Evolutionary conservation across 129 eudicot genomes (phyloP), one percentile per base, ranked within the genome.

Genomic region (Glebionis coronaria): DNA sequence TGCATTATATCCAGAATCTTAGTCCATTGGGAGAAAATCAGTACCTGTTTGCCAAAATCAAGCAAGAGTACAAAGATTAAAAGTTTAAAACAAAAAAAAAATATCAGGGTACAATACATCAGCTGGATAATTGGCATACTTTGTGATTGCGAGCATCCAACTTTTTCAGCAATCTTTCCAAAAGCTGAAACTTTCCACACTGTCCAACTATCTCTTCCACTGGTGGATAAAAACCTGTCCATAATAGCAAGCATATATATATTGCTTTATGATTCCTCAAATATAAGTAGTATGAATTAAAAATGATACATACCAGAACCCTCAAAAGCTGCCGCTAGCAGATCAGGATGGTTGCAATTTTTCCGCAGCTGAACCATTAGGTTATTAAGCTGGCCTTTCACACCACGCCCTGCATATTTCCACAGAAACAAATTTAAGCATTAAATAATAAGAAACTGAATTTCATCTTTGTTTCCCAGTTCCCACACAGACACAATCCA

Each of bases 301-400:
- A 44, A 27, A 53, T 9, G 67, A 29, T 9, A 84, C 99, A 70
- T 87, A 94, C 97, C 81, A 19, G 99, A 86, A 53, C 88, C 97
- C 82, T 84, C 94, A 74, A 81, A 89, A 44, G 75, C 88, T 16
- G 95, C 80, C 77, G 84, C 90, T 72, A 94, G 64, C 5, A 94
- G 94, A 55, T 94, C 99, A 61, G 99, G 99, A 75, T 94, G 99
- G 75, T 85, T 85, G 87, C 99, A 94, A 68, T 87, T 87, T 76
- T 94, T 94, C 59, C 99, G 78, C 4, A 94, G 94, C 68, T 94
- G 99, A 73, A 94, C 4, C 95, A 94, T 79, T 78, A 90, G 42
- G 76, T 94, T 94, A 20, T 81, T 75, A 56, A 94, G 90, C 79
- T 64, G 73, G 23, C 82, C 95, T 81, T 78, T 94, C 61, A 70